Base-by-base conservation (phyloP, 768 basidiomycete genomes). In the Termitomyces sp. region DNA sequence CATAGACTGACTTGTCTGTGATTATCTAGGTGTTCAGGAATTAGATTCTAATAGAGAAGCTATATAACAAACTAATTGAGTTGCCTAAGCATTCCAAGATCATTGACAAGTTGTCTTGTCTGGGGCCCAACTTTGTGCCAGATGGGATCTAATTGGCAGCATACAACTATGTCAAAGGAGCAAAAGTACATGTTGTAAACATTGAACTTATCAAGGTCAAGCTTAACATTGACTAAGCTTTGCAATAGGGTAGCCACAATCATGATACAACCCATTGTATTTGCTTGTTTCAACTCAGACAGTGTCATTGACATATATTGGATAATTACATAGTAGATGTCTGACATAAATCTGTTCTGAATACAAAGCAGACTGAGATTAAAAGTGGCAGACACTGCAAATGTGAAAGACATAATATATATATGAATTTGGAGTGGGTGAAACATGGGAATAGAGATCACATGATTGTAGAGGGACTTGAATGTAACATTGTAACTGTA, bases 121-220 rank as follows among this genome's bases (percentile, higher is more conserved):
- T 83, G 88, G 1, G 92, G 86, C 0, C 94, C 94, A 27, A 96
- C 95, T 72, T 94, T 92, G 71, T 98, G 94, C 96, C 97, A 98
- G 7, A 97, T 88, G 0, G 94, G 81, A 69, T 97, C 93, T 8
- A 98, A 82, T 65, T 95, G 93, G 32, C 84, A 82, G 3, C 95
- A 84, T 2, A 98, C 94, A 50, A 96, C 80, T 20, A 82, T 74
- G 66, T 98, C 95, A 65, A 98, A 99, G 1, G 90, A 92, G 34
- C 86, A 85, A 70, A 98, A 98, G 64, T 98, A 94, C 0, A 94
- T 92, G 64, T 90, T 94, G 65, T 97, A 90, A 47, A 98, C 82
- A 26, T 83, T 94, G 58, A 98, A 78, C 60, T 97, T 94, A 62
- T 98, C 96, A 16, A 98, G 77, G 53, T 98, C 96, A 22, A 98